phyloP scores from a whole-genome alignment of 257 asterid species.

The Solanum bulbocastanum region DNA sequence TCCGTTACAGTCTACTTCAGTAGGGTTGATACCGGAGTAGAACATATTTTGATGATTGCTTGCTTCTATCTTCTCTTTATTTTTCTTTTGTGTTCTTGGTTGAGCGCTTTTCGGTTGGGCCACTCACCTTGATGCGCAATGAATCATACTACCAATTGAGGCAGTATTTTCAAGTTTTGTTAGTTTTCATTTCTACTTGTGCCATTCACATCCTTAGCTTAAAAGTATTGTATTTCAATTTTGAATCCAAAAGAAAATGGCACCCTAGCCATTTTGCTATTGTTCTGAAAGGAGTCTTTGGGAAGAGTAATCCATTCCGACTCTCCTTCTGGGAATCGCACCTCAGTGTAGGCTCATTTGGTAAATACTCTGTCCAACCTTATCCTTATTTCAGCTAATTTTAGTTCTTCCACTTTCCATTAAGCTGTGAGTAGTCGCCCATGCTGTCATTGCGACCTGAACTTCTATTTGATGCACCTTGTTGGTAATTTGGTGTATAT shows the following conservation, averaged over 20 bases:
- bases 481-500: not conserved
- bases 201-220: not conserved
- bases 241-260: not conserved
- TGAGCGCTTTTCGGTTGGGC: not conserved
- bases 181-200: not conserved
- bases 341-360: not conserved
- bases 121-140: not conserved
- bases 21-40: no score
- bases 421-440: not conserved
- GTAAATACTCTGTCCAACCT: not conserved
- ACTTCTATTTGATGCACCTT: not conserved
- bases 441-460: not conserved
- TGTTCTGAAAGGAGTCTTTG: not conserved
- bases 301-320: not conserved
- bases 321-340: not conserved
- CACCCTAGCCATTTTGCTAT: not conserved
- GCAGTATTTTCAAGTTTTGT: not conserved
- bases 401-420: not conserved
- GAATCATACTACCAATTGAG: not conserved
- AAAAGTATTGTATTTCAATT: not conserved
- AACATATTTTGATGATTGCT: no score
- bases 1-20: no score
- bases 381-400: not conserved
- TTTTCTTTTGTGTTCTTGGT: not conserved
- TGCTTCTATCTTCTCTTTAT: not conserved